phyloP scores from a whole-genome alignment of 768 basidiomycete species.

The Auricularia sp. region DNA sequence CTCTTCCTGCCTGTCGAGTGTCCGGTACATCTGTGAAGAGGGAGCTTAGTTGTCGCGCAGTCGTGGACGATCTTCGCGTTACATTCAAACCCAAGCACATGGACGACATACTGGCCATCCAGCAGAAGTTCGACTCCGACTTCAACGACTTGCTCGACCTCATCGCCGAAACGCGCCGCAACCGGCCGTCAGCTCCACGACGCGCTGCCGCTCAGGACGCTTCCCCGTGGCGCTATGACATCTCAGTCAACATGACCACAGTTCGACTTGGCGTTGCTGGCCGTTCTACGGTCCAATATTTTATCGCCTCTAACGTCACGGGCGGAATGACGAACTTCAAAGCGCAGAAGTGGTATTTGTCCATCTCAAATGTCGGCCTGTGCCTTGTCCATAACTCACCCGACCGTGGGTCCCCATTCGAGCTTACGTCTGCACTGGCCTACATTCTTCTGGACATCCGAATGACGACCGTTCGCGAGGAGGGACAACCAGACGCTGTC shows the following conservation, averaged over 20 bases:
- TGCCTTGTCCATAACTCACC: conserved; percentile 57
- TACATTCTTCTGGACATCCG: conserved; percentile 74
- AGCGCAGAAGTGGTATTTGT: neutral
- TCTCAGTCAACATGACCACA: conserved; percentile 43
- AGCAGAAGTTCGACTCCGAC: conserved; percentile 84
- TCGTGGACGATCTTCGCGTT: conserved; percentile 60
- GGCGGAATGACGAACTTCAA: neutral
- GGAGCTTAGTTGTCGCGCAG: conserved; percentile 41
- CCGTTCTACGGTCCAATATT: conserved; percentile 50
- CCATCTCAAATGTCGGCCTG: conserved; percentile 56
- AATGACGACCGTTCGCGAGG: neutral
- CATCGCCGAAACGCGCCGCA: conserved; percentile 47
- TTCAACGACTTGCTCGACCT: conserved; percentile 67
- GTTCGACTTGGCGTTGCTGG: conserved; percentile 75
- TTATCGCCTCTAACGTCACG: neutral
- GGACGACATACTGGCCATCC: conserved; percentile 74
- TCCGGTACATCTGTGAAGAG: conserved; percentile 45
- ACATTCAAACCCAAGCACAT: conserved; percentile 73
- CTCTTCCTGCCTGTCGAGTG: conserved; percentile 54
- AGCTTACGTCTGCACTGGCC: conserved; percentile 59
- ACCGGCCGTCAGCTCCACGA: conserved; percentile 10
- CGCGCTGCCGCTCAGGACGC: neutral
- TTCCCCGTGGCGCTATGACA: conserved; percentile 33
- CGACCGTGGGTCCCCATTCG: conserved; percentile 30
- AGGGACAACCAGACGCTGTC: conserved; percentile 12